phyloP scores from a whole-genome alignment of 805 yeast species.

The Metschnikowia koreensis region DNA sequence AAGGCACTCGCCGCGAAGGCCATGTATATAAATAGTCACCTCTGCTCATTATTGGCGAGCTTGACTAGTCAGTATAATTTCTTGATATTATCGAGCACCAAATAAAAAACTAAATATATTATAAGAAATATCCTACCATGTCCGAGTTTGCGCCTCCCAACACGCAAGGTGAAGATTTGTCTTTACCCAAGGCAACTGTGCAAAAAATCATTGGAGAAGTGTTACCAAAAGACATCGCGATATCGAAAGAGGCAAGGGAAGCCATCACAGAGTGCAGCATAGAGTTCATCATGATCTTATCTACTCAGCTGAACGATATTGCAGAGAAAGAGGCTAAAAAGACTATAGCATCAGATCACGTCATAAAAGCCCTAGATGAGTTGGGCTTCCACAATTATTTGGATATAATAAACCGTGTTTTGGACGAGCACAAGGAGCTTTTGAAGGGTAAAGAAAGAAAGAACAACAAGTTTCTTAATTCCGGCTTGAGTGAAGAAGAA shows the following conservation, averaged over 20 bases:
- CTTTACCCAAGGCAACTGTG: constrained; percentile 75
- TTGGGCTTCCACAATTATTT: constrained; percentile 85
- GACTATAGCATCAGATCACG: constrained; percentile 96
- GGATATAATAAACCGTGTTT: constrained; percentile 73
- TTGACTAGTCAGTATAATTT: not conserved
- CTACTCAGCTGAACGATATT: constrained; percentile 91
- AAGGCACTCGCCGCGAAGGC: constrained; percentile 8
- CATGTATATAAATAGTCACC: constrained; percentile 11
- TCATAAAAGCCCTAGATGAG: constrained; percentile 81
- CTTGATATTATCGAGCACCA: not conserved
- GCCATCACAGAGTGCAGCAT: constrained; percentile 95
- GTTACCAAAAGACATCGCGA: constrained; percentile 80
- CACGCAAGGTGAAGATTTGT: constrained; percentile 37
- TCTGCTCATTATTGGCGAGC: constrained; percentile 8
- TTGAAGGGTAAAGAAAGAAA: constrained; percentile 87
- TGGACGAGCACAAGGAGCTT: constrained; percentile 83
- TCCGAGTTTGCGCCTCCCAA: constrained; percentile 37
- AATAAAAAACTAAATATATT: not conserved
- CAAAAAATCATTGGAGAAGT: constrained; percentile 92
- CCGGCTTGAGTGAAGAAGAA: constrained; percentile 92
- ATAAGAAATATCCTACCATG: constrained; percentile 22
- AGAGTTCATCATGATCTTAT: constrained; percentile 90
- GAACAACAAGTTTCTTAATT: constrained; percentile 87
- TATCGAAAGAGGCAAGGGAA: constrained; percentile 91
- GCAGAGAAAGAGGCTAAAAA: constrained; percentile 96